Percentiles rank a stretch among this genome's conserved stretches.
Evolutionary conservation across 108 stramenopile species (phyloP).

Genomic region (Cyclotella kingstonii): DNA sequence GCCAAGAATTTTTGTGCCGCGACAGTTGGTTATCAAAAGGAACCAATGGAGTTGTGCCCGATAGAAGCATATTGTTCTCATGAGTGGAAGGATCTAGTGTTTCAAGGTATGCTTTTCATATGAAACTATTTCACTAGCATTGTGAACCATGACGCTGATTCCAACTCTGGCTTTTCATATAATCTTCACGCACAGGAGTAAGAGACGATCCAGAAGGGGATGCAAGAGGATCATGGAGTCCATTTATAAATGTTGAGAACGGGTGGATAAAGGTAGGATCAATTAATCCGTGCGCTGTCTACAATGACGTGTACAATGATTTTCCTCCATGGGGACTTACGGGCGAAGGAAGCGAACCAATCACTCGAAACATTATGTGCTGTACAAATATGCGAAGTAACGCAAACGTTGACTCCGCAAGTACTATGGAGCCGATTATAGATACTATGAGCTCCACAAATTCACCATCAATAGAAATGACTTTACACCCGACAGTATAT

Average conservation of each 20-base stretch:
- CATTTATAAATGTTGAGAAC: constrained; percentile 5
- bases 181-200: not conserved
- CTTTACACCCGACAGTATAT: too few species aligned
- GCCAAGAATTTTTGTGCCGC: constrained; percentile 10
- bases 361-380: constrained; percentile 24
- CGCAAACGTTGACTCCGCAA: too few species aligned
- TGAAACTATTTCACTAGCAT: not conserved
- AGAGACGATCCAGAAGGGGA: constrained; percentile 1
- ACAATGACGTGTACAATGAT: not conserved
- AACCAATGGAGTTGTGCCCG: not conserved
- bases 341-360: constrained; percentile 13
- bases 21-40: not conserved
- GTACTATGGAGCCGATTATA: too few species aligned
- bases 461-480: too few species aligned
- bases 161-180: not conserved
- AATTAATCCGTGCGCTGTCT: constrained; percentile 3
- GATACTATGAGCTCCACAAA: too few species aligned
- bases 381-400: constrained; percentile 7
- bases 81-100: not conserved
- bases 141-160: too few species aligned
- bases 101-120: not conserved
- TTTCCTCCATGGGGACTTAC: constrained; percentile 19
- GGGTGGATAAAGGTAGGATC: constrained; percentile 5
- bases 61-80: not conserved
- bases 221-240: constrained; percentile 5